Percentiles rank a stretch among this genome's conserved stretches.
Conservation (phyloP, 1,139 yeast genomes). For the Blastobotrys serpentis region DNA sequence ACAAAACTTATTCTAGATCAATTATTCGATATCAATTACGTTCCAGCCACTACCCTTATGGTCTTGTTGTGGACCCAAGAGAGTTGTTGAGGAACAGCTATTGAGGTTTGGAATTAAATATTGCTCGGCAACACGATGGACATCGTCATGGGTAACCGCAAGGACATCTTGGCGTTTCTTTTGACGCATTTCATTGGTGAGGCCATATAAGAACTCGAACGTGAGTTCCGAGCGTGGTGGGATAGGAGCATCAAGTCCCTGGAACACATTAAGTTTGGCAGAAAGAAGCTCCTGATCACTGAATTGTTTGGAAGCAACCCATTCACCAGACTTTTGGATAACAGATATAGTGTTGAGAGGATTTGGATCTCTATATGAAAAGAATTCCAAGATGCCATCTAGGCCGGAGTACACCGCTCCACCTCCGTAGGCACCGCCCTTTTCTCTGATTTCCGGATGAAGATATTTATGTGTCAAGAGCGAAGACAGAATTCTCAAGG, state of each 20-base stretch:
- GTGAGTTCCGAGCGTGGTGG: conserved; percentile 80
- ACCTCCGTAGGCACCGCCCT: conserved; percentile 98
- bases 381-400: conserved; percentile 77
- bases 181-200: conserved; percentile 80
- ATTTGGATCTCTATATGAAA: conserved; percentile 92
- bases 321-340: conserved; percentile 56
- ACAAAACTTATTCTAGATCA: too few species aligned
- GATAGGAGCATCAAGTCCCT: conserved; percentile 85
- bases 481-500: conserved; percentile 78
- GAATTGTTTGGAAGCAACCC: conserved; percentile 55
- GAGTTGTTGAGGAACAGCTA: conserved; percentile 42
- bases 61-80: conserved; percentile 52
- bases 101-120: conserved; percentile 44
- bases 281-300: conserved; percentile 70
- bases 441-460: conserved; percentile 87
- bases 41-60: conserved; percentile 42
- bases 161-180: conserved; percentile 71
- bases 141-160: conserved; percentile 61
- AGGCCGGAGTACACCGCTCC: conserved; percentile 83
- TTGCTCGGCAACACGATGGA: conserved; percentile 60
- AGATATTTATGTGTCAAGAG: conserved; percentile 77
- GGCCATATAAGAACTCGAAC: conserved; percentile 60
- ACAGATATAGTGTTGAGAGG: conserved; percentile 66
- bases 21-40: conserved; percentile 24
- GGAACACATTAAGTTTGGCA: conserved; percentile 88